These are phyloP conservation scores for Salix dunnii DNA, from an alignment of 345 rosid species.

Conservation along the genomic window DNA sequence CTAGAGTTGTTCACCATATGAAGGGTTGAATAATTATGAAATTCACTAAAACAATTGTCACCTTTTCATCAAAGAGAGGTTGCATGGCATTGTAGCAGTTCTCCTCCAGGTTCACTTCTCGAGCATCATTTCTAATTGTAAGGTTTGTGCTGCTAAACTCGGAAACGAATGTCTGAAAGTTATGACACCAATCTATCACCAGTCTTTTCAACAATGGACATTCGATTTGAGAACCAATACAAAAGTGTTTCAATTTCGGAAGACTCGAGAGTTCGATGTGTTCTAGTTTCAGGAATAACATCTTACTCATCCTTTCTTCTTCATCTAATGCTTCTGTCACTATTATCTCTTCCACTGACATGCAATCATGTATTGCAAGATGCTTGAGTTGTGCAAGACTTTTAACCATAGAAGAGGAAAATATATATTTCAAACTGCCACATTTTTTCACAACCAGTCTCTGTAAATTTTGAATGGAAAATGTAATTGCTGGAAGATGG, in stretches of 20 bases:
- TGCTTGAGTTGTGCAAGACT: conserved; percentile 1
- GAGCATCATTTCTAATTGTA: neutral
- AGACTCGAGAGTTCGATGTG: neutral
- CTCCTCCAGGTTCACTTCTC: neutral
- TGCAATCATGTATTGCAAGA: neutral
- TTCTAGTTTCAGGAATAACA: conserved; percentile 9
- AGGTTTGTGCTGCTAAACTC: neutral
- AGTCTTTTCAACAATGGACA: neutral
- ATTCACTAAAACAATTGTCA: neutral
- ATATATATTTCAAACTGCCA: neutral
- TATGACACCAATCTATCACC: neutral
- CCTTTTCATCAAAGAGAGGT: conserved; percentile 14
- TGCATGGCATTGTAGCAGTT: neutral
- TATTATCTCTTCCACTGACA: conserved; percentile 9
- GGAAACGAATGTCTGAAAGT: conserved; percentile 9
- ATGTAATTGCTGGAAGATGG: neutral
- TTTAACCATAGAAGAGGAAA: neutral
- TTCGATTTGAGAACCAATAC: neutral
- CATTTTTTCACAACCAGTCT: neutral
- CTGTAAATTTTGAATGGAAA: neutral
- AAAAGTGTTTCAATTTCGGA: conserved; percentile 10
- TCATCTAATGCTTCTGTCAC: neutral
- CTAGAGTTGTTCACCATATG: neutral
- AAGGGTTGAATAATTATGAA: neutral
- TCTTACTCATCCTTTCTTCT: neutral